A percentile compares a stretch with the other conserved stretches of the same genome.
Conservation (phyloP, 2,329 filamentous ascomycete species). For the Acrocalymma vagum region DNA sequence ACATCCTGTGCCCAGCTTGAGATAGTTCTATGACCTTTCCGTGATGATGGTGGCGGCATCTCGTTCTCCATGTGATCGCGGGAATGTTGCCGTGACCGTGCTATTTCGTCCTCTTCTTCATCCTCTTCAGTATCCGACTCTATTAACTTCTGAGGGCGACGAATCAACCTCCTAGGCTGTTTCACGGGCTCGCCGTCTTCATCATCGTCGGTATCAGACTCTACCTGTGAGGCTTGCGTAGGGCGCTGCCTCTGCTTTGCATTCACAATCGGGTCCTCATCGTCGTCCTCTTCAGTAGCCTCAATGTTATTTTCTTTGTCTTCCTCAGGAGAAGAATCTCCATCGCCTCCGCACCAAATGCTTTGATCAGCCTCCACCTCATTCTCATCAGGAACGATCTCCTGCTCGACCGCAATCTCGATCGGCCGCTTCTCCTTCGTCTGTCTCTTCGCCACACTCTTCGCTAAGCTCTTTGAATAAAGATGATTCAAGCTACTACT, state of each 20-base stretch:
- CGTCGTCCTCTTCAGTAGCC: slow-evolving; percentile 25
- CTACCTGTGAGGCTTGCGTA: slow-evolving; percentile 21
- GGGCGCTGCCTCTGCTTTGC: slow-evolving; percentile 23
- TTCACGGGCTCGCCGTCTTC: slow-evolving; percentile 9
- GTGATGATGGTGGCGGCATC: slow-evolving; percentile 25
- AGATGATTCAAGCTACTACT: slow-evolving; percentile 22
- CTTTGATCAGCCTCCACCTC: slow-evolving; percentile 39
- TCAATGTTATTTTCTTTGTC: slow-evolving; percentile 17
- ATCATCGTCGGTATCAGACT: slow-evolving; percentile 34
- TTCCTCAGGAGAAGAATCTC: slow-evolving; percentile 11
- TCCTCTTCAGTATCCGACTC: too few species aligned
- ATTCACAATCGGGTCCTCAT: slow-evolving; percentile 38
- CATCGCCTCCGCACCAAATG: slow-evolving; percentile 33
- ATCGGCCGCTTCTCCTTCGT: slow-evolving; percentile 16
- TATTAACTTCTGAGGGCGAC: neutral
- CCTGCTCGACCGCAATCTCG: slow-evolving; percentile 17
- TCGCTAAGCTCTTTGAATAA: slow-evolving; percentile 40
- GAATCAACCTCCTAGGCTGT: slow-evolving; percentile 1
- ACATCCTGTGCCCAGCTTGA: slow-evolving; percentile 43
- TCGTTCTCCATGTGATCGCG: too few species aligned
- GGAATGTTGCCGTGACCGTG: slow-evolving; percentile 1
- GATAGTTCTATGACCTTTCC: slow-evolving; percentile 35
- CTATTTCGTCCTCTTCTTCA: slow-evolving; percentile 1
- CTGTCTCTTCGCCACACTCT: slow-evolving; percentile 33
- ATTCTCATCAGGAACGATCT: slow-evolving; percentile 17